These are phyloP conservation scores for Xylariaceae sp. DNA, from an alignment of 2,329 filamentous ascomycete genomes.

Conservation along the genomic window DNA sequence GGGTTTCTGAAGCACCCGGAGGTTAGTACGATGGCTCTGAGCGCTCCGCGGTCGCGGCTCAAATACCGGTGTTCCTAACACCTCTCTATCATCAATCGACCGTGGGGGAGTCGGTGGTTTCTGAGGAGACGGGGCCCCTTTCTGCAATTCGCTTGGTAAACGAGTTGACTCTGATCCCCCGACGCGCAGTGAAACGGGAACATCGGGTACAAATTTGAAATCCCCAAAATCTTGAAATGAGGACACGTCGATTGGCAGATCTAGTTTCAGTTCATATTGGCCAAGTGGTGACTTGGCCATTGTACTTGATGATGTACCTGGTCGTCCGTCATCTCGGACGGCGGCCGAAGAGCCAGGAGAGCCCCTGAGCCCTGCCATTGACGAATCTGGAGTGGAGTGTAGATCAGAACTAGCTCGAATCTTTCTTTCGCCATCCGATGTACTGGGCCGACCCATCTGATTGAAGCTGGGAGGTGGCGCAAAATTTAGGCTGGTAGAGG, in stretches of 20 bases:
- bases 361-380: conserved; percentile 18
- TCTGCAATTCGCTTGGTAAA: conserved; percentile 3
- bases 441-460: conserved; percentile 30
- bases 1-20: conserved; percentile 22
- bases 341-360: conserved; percentile 9
- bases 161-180: conserved; percentile 19
- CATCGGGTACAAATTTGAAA: conserved; percentile 24
- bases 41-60: conserved; percentile 22
- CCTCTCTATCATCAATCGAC: conserved; percentile 29
- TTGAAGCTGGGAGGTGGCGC: conserved; percentile 30
- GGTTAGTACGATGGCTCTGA: conserved; percentile 24
- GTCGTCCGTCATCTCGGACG: conserved; percentile 11
- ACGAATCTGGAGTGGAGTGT: conserved; percentile 35
- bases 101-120: conserved; percentile 34
- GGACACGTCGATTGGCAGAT: conserved; percentile 24
- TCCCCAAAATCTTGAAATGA: conserved; percentile 27
- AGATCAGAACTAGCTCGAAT: conserved; percentile 45
- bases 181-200: conserved; percentile 24
- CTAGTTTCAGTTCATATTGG: conserved; percentile 36
- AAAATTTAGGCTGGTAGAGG: conserved; percentile 32
- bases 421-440: conserved; percentile 32
- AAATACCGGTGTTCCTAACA: conserved; percentile 12
- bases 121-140: conserved; percentile 13
- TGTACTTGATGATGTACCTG: conserved; percentile 18
- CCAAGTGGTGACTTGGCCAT: conserved; percentile 36